Evolutionary conservation across 495 filamentous ascomycete species (phyloP), one percentile per base, ranked within the genome.

Genomic region (Daldinia grandis): DNA sequence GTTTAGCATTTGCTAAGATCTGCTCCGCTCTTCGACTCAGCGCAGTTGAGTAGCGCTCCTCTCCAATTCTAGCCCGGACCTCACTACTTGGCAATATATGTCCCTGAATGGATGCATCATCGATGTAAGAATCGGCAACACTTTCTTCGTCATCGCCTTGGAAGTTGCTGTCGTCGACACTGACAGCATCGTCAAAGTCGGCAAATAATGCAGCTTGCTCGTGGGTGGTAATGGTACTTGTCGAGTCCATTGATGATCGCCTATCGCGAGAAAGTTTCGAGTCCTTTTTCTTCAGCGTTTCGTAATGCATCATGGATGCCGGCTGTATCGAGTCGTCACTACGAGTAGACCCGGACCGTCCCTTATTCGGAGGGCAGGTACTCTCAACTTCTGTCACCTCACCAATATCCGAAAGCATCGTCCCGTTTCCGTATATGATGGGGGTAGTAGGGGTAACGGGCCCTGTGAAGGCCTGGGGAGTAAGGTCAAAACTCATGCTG

Each of bases 1-100:
- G 90, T 80, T 97, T 97, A 30, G 94, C 94, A 80, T 96, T 96
- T 37, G 93, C 92, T 47, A 97, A 82, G 76, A 97, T 97, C 64
- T 92, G 82, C 77, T 97, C 94, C 10, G 94, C 94, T 73, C 92
- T 85, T 65, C 89, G 89, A 74, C 92, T 95, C 76, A 97, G 89
- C 12, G 86, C 88, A 50, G 89, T 90, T 27, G 92, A 91, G 69
- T 89, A 87, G 38, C 65, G 66, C 14, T 77, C 76, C 40, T 73
- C 64, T 12, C 31, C 44, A 37, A n/a, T 27, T 9, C 24, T 53
- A 7, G 57, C 61, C 27, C 58, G 65, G 12, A 40, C 55, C 37
- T 72, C 62, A 37, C 60, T 56, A 35, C 49, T 58, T 44, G 64
- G 17, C 51, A 64, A 49, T 4, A 40, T 28, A 49, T 68, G 50